Conservation (phyloP, 345 rosid species). For the Geranium brycei region DNA sequence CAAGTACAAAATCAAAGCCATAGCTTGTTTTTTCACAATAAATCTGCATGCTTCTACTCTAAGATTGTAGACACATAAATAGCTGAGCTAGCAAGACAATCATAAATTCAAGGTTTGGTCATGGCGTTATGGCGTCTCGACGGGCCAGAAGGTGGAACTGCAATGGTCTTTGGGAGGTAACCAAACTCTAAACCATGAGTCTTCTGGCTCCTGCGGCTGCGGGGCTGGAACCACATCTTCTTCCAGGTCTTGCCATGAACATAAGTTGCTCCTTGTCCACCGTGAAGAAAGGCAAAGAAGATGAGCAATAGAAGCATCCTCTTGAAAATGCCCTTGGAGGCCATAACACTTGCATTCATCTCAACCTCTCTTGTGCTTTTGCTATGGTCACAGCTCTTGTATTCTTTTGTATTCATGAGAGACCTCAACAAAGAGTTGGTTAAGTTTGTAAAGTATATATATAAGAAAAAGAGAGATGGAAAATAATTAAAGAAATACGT, state of each 20-base stretch:
- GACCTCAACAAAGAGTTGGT: too few relatives aligned
- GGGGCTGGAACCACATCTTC: too few relatives aligned
- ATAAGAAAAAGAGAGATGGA: too few relatives aligned
- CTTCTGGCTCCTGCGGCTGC: too few relatives aligned
- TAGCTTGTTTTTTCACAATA: too few relatives aligned
- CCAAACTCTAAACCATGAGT: neutral
- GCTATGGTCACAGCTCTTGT: neutral
- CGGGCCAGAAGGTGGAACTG: constrained; percentile 30
- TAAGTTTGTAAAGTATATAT: too few relatives aligned
- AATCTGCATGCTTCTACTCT: neutral
- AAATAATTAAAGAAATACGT: too few relatives aligned
- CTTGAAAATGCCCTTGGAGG: constrained; percentile 6
- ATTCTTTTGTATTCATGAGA: too few relatives aligned
- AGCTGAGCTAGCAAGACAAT: neutral
- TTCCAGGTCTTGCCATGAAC: neutral
- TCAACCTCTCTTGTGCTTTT: neutral
- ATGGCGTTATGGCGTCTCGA: constrained; percentile 17
- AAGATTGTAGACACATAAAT: neutral
- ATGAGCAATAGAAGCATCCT: constrained; percentile 12
- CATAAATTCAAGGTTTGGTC: neutral
- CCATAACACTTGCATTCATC: constrained; percentile 7
- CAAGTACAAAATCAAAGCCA: too few relatives aligned
- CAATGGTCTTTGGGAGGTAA: constrained; percentile 12
- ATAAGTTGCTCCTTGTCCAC: constrained; percentile 7
- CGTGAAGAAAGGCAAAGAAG: constrained; percentile 3